Base-by-base conservation (phyloP, 2,329 filamentous ascomycete species). In the Talaromyces sp. region DNA sequence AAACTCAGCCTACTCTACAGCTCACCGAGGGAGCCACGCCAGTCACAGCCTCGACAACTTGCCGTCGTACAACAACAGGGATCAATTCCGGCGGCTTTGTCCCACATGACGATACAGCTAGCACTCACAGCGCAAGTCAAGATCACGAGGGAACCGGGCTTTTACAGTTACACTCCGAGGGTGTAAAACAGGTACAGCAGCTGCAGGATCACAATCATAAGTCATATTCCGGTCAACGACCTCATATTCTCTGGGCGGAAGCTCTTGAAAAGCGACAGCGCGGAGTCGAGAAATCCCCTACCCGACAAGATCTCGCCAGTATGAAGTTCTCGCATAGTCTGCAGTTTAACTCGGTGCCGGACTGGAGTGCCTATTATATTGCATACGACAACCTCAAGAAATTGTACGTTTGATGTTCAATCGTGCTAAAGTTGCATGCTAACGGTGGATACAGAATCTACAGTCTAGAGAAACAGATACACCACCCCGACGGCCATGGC, bases 251-350 rank as follows among this genome's bases (percentile, higher is more conserved):
- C 65, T 77, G 74, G 74, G 66, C 67, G 18, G 69, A 75, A 67
- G 73, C 74, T 61, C 70, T 76, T 65, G 52, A 56, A 59, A 57
- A 60, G 66, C 48, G 33, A 62, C 33, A 31, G 11, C 50, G 35
- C 33, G 28, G 12, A 4, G 14, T 37, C 7, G 28, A 33, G 12
- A 63, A 52, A n/a, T 35, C 35, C 23, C 40, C 16, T 21, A 21
- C 21, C 12, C 37, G 23, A 55, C 57, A 60, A 52, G 40, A 57
- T 5, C 50, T 90, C 70, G 88, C 90, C 86, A 91, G 92, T 74
- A 99, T 99, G 95, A 98, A 98, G 88, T 99, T 99, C 83, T 98
- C 93, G 18, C 95, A 99, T 77, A 98, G 93, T 79, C 89, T 99
- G 70, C 95, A 99, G 82, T 99, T 99, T 81, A 99, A 99, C 81